These are phyloP conservation scores for Saccharum spontaneum DNA, from an alignment of 176 grass and related monocot species.

Conservation along the genomic window DNA sequence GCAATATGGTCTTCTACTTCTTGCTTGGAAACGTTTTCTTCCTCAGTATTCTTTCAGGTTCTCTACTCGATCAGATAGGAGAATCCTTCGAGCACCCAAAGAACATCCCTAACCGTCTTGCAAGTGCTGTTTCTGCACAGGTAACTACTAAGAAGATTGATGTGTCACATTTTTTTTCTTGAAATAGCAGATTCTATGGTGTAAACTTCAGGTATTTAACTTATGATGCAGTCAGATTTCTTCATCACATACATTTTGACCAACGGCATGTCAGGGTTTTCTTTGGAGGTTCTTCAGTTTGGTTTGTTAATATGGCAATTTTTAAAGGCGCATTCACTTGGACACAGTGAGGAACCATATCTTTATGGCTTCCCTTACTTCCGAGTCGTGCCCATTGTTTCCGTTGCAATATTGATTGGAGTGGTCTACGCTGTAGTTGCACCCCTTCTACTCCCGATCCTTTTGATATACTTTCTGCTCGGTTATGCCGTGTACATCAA, in stretches of 20 bases:
- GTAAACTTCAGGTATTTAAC: background rate
- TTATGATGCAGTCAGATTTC: slow-evolving; percentile 82
- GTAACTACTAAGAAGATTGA: slow-evolving; percentile 28
- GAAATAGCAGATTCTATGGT: background rate
- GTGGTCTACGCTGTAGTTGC: slow-evolving; percentile 80
- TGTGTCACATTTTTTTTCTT: background rate
- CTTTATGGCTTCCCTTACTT: slow-evolving; percentile 84
- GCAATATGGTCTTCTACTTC: slow-evolving; percentile 96
- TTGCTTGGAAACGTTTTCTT: slow-evolving; percentile 96
- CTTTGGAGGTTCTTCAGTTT: slow-evolving; percentile 83
- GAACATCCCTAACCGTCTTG: slow-evolving; percentile 75
- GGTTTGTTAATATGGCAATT: slow-evolving; percentile 72
- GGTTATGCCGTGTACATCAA: slow-evolving; percentile 86
- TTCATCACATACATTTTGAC: slow-evolving; percentile 97
- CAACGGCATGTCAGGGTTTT: slow-evolving; percentile 89
- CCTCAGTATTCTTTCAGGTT: slow-evolving; percentile 76
- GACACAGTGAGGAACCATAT: slow-evolving; percentile 48
- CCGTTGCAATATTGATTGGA: slow-evolving; percentile 81
- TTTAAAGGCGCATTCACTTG: slow-evolving; percentile 43
- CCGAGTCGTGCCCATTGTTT: slow-evolving; percentile 76
- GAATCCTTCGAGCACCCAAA: slow-evolving; percentile 83
- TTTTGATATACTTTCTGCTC: slow-evolving; percentile 78
- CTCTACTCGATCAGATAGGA: slow-evolving; percentile 76
- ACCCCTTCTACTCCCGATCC: slow-evolving; percentile 83
- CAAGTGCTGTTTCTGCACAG: slow-evolving; percentile 87